Base-by-base conservation (phyloP, 768 basidiomycete genomes). In the Dacryopinax primogenitus region DNA sequence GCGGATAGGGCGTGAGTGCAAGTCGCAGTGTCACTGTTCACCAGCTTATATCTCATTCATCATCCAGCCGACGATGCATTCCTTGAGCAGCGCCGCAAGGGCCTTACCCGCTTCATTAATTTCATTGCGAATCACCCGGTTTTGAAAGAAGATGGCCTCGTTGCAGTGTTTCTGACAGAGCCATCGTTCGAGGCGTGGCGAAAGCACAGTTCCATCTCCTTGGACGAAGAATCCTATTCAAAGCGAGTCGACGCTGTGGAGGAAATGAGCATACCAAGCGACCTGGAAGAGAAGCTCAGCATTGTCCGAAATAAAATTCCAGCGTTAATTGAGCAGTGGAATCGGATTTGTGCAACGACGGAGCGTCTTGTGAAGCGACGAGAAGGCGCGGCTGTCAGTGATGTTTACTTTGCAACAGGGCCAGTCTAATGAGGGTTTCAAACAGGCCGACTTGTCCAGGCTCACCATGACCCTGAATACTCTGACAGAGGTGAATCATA, bases 231-330 rank as follows among this genome's bases (percentile, higher is more conserved):
- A 73, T 89, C 90, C 0, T 76, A 78, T 0, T 86, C 85, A 67
- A 90, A 89, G 70, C 83, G 86, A 28, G 80, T 92, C 9, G 90
- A 91, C 69, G 80, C 82, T 61, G 78, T 86, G 16, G 91, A 95
- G 71, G 92, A 96, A 75, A 92, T 94, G 89, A 79, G 84, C 12
- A 92, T 97, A 63, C 95, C 95, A 1, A 85, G 88, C 66, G 92
- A 97, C 75, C 79, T 97, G 7, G 91, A 93, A 67, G 88, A 93
- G 62, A 95, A 94, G 73, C 83, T 97, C 65, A 79, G 91, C 34
- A 77, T 83, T 41, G 82, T 93, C n/a, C 85, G 90, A 62, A 80
- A 82, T 51, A 88, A 84, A 74, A 76, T 95, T n/a, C 80, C 77
- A 45, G 78, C 84, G 1, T 77, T 95, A 39, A 88, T 97, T 66